These are phyloP conservation scores for Ceratocystis papillata DNA, from an alignment of 2,329 filamentous ascomycete genomes.

Conservation along the genomic window DNA sequence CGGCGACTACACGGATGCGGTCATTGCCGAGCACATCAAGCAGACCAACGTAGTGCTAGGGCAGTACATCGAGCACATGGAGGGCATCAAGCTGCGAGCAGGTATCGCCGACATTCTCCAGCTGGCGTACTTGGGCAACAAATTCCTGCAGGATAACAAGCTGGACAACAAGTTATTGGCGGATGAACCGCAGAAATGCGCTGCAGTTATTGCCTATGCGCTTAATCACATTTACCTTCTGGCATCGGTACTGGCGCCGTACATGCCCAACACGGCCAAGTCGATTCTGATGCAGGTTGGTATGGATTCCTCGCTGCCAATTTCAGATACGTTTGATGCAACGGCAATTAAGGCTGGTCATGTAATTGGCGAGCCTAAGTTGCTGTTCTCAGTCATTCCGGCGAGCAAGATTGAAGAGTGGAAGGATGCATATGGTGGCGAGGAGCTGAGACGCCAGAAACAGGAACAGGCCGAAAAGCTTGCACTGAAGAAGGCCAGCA, in stretches of 20 bases:
- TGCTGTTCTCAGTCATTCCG: slow-evolving; percentile 75
- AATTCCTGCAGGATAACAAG: slow-evolving; percentile 42
- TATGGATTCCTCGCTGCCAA: slow-evolving; percentile 39
- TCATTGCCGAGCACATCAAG: slow-evolving; percentile 43
- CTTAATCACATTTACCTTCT: slow-evolving; percentile 76
- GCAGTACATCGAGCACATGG: slow-evolving; percentile 56
- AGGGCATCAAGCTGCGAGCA: slow-evolving; percentile 58
- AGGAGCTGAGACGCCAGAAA: slow-evolving; percentile 57
- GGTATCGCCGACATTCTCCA: slow-evolving; percentile 56
- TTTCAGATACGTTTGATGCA: slow-evolving; percentile 57
- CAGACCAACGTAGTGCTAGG: slow-evolving; percentile 57
- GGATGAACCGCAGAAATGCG: slow-evolving; percentile 44
- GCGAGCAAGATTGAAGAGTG: slow-evolving; percentile 73
- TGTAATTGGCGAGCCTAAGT: slow-evolving; percentile 66
- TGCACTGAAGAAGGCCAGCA: slow-evolving; percentile 42
- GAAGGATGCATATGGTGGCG: slow-evolving; percentile 62
- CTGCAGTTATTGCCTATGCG: slow-evolving; percentile 60
- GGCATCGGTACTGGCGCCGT: slow-evolving; percentile 67
- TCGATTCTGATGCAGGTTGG: slow-evolving; percentile 71
- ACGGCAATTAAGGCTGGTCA: slow-evolving; percentile 59
- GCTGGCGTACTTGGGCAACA: slow-evolving; percentile 49
- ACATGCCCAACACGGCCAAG: slow-evolving; percentile 68
- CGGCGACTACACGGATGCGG: slow-evolving; percentile 45
- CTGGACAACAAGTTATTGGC: slow-evolving; percentile 46
- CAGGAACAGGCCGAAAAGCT: slow-evolving; percentile 44